A percentile compares a stretch with the other conserved stretches of the same genome.
Conservation (phyloP, 2,329 filamentous ascomycete species). For the Epichloe elymi region DNA sequence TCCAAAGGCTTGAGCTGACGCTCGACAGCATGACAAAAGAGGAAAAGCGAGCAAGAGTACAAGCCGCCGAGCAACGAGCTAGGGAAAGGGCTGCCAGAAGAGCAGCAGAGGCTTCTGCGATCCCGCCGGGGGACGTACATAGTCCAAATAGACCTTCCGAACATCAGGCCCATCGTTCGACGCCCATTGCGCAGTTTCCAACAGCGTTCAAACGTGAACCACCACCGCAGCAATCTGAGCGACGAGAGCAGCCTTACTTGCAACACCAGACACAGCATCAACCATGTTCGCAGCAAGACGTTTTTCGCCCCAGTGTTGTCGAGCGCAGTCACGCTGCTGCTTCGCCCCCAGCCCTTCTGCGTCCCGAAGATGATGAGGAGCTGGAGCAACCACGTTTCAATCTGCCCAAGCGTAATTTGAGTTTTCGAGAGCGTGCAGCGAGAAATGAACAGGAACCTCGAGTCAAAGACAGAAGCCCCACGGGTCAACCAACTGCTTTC, state of each 20-base stretch:
- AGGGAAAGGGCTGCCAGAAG: conserved; percentile 44
- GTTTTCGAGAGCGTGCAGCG: conserved; percentile 45
- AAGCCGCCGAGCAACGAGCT: conserved; percentile 65
- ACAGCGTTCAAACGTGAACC: neutral
- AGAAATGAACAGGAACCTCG: conserved; percentile 28
- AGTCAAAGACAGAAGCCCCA: conserved; percentile 13
- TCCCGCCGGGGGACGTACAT: conserved; percentile 10
- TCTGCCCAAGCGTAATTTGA: conserved; percentile 40
- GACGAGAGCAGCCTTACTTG: neutral
- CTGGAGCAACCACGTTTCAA: conserved; percentile 13
- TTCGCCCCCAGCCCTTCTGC: conserved; percentile 11
- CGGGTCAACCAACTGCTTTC: conserved; percentile 8
- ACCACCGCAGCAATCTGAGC: neutral
- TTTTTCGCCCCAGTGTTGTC: neutral
- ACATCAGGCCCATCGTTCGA: neutral
- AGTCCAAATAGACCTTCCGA: conserved; percentile 10
- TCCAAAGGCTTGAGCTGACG: conserved; percentile 86
- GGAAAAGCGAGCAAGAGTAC: conserved; percentile 74
- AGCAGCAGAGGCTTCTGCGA: conserved; percentile 14
- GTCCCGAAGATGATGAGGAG: conserved; percentile 10
- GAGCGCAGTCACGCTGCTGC: conserved; percentile 9
- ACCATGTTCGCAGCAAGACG: neutral
- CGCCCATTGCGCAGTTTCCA: neutral
- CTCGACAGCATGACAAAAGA: conserved; percentile 91
- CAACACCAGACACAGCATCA: conserved; percentile 1